Percentiles rank a stretch among this genome's conserved stretches.
phyloP scores from a whole-genome alignment of 2,329 filamentous ascomycete genomes.

The Exophiala xenobiotica region DNA sequence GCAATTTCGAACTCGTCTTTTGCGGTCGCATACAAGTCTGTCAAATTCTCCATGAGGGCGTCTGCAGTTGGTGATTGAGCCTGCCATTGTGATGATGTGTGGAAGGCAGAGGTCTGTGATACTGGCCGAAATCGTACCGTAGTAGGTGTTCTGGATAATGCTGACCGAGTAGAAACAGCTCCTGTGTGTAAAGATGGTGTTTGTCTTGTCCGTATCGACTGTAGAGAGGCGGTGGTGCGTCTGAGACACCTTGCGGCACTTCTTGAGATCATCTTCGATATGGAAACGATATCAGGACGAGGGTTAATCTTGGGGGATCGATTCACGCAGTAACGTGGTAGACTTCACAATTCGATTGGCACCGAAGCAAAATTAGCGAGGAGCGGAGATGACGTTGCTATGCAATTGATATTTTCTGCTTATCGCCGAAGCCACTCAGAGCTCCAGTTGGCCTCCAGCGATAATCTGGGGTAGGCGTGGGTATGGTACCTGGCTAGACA shows the following conservation, averaged over 20 bases:
- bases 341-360: too few relatives aligned
- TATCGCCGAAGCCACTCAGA: too few relatives aligned
- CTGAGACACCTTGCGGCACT: neutral
- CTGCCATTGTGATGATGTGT: constrained; percentile 8
- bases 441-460: too few relatives aligned
- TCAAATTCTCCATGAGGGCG: constrained; percentile 30
- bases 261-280: constrained; percentile 4
- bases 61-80: constrained; percentile 30
- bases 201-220: too few relatives aligned
- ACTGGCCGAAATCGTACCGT: neutral
- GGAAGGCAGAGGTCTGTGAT: constrained; percentile 11
- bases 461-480: too few relatives aligned
- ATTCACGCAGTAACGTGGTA: too few relatives aligned
- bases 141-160: neutral
- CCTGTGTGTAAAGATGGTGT: neutral
- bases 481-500: too few relatives aligned
- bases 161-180: neutral
- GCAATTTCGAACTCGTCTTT: constrained; percentile 42
- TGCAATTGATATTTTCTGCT: too few relatives aligned
- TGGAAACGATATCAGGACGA: neutral
- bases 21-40: constrained; percentile 32
- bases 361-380: too few relatives aligned
- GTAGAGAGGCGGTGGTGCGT: neutral
- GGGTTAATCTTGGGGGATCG: neutral
- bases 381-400: too few relatives aligned